Conservation (phyloP, 2,329 filamentous ascomycete genomes). For the Ophioceras dolichostomum region DNA sequence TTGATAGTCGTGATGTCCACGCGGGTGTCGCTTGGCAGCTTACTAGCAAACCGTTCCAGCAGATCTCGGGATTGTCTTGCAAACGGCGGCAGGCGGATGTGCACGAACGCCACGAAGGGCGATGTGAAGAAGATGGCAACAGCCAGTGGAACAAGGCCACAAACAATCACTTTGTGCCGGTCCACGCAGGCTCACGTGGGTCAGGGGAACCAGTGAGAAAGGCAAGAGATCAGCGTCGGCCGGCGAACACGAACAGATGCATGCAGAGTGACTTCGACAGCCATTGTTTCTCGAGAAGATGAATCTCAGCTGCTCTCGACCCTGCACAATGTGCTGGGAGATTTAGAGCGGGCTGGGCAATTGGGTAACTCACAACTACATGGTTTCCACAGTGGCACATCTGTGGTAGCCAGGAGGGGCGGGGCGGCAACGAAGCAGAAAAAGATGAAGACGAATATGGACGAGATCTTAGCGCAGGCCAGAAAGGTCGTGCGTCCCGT, state of each 20-base stretch:
- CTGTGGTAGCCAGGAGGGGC: conserved; percentile 32
- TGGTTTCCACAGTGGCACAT: conserved; percentile 20
- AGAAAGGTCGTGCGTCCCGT: conserved; percentile 54
- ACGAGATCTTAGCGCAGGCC: conserved; percentile 58
- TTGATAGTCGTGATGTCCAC: conserved; percentile 44
- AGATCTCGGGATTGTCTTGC: conserved; percentile 48
- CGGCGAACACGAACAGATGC: no score
- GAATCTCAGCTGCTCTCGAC: no score
- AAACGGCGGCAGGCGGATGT: conserved; percentile 53
- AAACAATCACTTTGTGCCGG: no score
- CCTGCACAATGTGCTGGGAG: no score
- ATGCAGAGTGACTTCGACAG: no score
- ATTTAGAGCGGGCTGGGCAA: no score
- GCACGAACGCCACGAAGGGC: conserved; percentile 62
- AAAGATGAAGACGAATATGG: conserved; percentile 55
- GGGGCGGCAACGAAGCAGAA: conserved; percentile 54
- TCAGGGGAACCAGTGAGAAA: no score
- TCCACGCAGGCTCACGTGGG: no score
- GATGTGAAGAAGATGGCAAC: conserved; percentile 52
- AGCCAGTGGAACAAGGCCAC: conserved; percentile 51
- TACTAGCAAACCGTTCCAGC: conserved; percentile 37
- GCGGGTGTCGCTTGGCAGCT: conserved; percentile 29
- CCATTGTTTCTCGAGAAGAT: no score
- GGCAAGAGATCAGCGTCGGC: no score
- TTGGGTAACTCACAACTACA: no score